phyloP scores from a whole-genome alignment of 768 basidiomycete genomes.

The Panaeolus cyanescens region DNA sequence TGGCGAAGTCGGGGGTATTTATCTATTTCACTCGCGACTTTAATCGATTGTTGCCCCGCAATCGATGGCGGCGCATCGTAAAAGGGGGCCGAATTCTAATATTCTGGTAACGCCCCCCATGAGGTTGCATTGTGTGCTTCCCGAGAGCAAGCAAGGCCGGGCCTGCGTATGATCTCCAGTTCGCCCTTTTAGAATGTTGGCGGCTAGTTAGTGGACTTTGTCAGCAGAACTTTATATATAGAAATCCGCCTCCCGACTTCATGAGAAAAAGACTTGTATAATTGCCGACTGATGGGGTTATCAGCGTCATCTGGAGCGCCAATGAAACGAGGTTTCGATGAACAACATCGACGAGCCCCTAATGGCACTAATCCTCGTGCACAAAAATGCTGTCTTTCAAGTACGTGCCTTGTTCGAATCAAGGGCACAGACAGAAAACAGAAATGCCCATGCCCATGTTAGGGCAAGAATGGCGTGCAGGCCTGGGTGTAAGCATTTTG shows the following conservation, averaged over 20 bases:
- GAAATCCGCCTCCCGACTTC: not conserved
- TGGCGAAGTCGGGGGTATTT: not conserved
- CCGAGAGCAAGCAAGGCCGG: not conserved
- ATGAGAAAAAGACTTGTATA: not conserved
- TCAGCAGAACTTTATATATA: not conserved
- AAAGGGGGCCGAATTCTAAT: constrained; percentile 1
- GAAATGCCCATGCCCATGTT: not conserved
- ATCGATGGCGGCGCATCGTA: not conserved
- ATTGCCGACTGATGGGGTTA: not conserved
- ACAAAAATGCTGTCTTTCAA: not conserved
- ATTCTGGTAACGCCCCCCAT: not conserved
- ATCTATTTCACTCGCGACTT: constrained; percentile 1
- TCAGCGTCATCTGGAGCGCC: not conserved
- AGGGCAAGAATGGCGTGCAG: not conserved
- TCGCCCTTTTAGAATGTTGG: not conserved
- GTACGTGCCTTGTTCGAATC: not conserved
- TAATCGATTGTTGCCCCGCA: not conserved
- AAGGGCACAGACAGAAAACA: not conserved
- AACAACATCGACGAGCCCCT: not conserved
- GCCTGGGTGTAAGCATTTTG: not conserved
- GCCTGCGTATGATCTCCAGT: not conserved
- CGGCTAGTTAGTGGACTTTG: not conserved
- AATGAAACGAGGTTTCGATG: not conserved
- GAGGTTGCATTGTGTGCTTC: constrained; percentile 1
- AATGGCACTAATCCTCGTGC: not conserved